Base-by-base conservation (phyloP, 1,139 yeast species). In the Sugiyamaella pinicola region DNA sequence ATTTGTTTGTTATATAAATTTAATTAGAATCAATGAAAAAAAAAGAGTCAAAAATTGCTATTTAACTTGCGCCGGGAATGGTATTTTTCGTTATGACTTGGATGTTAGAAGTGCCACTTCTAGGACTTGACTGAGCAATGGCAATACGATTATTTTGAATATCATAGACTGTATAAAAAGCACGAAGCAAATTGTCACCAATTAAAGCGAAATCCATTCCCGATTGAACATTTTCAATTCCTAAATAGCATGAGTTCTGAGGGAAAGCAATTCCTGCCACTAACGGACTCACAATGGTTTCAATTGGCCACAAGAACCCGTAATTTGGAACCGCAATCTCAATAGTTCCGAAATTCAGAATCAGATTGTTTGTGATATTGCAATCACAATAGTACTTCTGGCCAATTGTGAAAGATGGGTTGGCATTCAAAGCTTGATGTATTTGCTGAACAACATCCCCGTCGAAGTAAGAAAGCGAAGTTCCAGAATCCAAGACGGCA, bases 401-500 rank as follows among this genome's bases (percentile, higher is more conserved):
- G 51, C 69, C 70, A 54, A 70, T 61, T 5, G 70, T 61, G 53
- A 69, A 69, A 22, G 72, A 68, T 1, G 73, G 71, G 53, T 69
- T 69, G 42, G 74, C 71, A 55, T 69, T 69, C 29, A 70, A 54
- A 4, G 69, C 68, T 5, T 54, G 58, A 48, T 66, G 66, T 44
- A 70, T 50, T 24, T 59, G 53, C 19, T 57, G 61, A 12, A 80
- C 67, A 22, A 78, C 61, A n/a, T 59, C 64, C 1, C 61, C 48
- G 18, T 88, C 86, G 1, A 83, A 66, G 58, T 76, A 78, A 4
- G 85, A 74, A 47, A 81, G 68, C 2, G 90, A 81, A 7, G 90
- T 79, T 43, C 93, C 93, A 1, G 88, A 79, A 67, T 85, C 93
- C 40, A 85, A 68, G 43, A 82, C 66, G 2, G 83, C 86, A 1